phyloP scores from a whole-genome alignment of 768 basidiomycete genomes.

The Tubosaeta sp. region DNA sequence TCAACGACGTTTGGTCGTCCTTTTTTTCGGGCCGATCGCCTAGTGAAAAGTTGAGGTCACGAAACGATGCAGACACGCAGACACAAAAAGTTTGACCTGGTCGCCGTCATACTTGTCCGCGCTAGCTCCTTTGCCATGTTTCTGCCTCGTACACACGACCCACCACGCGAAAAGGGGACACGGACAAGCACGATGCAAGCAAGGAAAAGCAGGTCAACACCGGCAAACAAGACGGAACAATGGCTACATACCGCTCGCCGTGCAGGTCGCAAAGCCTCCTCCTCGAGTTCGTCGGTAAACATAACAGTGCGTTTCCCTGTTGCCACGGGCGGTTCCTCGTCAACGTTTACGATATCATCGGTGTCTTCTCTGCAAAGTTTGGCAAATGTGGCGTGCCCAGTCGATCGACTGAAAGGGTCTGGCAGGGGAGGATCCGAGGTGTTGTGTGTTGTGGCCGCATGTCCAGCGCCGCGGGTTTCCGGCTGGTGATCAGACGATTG shows the following conservation, averaged over 20 bases:
- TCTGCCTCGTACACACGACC: constrained; percentile 10
- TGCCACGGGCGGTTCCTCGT: constrained; percentile 13
- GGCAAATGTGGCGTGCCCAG: constrained; percentile 19
- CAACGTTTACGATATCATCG: constrained; percentile 25
- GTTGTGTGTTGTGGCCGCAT: constrained; percentile 7
- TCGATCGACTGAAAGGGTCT: constrained; percentile 20
- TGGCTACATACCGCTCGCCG: constrained; percentile 24
- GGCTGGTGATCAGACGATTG: constrained; percentile 13
- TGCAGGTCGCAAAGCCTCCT: constrained; percentile 21
- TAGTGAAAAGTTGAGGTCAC: neutral
- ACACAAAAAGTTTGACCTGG: neutral
- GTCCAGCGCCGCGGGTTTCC: constrained; percentile 16
- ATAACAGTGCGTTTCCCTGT: constrained; percentile 21
- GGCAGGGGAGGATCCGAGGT: constrained; percentile 6
- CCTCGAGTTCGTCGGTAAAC: constrained; percentile 21
- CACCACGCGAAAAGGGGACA: neutral
- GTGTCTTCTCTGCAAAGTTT: constrained; percentile 24
- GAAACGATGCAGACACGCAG: neutral
- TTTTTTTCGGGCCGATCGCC: constrained; percentile 18
- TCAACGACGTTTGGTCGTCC: constrained; percentile 23
- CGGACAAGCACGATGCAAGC: neutral
- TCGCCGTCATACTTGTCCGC: neutral
- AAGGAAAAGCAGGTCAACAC: neutral
- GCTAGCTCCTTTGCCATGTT: constrained; percentile 14
- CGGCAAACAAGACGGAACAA: neutral